These are phyloP conservation scores for Raphanus raphanistrum DNA, from an alignment of 345 rosid species.

Conservation along the genomic window DNA sequence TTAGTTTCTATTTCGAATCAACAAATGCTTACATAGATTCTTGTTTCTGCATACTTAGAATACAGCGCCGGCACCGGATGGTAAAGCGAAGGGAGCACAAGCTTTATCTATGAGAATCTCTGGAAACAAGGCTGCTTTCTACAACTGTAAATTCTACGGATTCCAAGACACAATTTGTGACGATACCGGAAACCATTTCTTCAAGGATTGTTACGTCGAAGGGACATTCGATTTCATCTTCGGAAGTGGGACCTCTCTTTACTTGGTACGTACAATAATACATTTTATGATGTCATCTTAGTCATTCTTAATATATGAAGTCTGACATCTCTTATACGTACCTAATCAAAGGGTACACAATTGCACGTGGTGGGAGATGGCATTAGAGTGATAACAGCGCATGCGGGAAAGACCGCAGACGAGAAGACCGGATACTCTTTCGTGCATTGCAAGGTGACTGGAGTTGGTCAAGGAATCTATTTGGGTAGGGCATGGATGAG, in stretches of 20 bases:
- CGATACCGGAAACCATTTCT: conserved; percentile 70
- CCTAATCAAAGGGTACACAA: conserved; percentile 28
- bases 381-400: conserved; percentile 60
- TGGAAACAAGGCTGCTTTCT: conserved; percentile 58
- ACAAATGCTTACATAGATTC: neutral
- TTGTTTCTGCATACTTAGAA: conserved; percentile 40
- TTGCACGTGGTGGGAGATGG: conserved; percentile 43
- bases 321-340: neutral
- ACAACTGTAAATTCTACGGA: conserved; percentile 59
- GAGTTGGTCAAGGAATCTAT: conserved; percentile 41
- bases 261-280: conserved; percentile 44
- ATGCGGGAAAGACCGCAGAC: conserved; percentile 44
- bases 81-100: conserved; percentile 46
- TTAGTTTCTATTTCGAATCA: neutral
- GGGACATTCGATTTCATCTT: conserved; percentile 85
- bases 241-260: conserved; percentile 66
- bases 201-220: conserved; percentile 66
- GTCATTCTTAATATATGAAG: neutral
- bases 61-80: conserved; percentile 56
- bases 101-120: conserved; percentile 59
- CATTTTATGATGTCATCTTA: neutral
- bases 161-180: conserved; percentile 78
- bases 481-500: conserved; percentile 75
- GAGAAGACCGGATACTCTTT: conserved; percentile 58
- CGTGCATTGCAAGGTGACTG: conserved; percentile 48